Evolutionary conservation across 2,329 filamentous ascomycete genomes (phyloP).

Genomic region (Diaporthe sp.): DNA sequence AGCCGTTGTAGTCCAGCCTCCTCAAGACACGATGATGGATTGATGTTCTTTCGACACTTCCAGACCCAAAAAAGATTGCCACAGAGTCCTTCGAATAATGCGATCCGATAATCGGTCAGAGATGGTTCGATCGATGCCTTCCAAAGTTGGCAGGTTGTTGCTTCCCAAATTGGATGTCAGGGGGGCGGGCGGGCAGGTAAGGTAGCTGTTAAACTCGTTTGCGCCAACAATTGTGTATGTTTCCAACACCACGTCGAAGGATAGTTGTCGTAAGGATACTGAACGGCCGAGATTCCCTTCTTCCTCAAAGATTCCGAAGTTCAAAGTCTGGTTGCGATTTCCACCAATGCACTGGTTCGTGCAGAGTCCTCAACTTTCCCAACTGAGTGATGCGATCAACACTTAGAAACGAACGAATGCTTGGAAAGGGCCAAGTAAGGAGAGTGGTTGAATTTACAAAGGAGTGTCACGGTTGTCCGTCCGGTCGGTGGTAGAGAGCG

Average conservation of each 20-base stretch:
- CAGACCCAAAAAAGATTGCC: neutral
- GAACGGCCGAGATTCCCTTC: constrained; percentile 1
- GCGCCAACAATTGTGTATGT: constrained; percentile 28
- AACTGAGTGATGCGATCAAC: constrained; percentile 43
- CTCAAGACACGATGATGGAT: constrained; percentile 1
- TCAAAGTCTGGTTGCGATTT: constrained; percentile 18
- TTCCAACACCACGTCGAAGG: constrained; percentile 15
- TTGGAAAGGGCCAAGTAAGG: constrained; percentile 31
- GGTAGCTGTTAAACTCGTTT: constrained; percentile 1
- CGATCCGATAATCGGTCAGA: constrained; percentile 7
- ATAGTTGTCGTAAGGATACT: constrained; percentile 18
- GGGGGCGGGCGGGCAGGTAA: neutral
- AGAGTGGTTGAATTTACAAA: constrained; percentile 30
- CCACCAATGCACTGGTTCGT: constrained; percentile 18
- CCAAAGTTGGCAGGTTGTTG: constrained; percentile 4
- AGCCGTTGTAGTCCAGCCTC: constrained; percentile 23
- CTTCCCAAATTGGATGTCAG: constrained; percentile 33
- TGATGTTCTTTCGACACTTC: neutral
- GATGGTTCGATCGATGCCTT: constrained; percentile 9
- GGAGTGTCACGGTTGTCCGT: constrained; percentile 35
- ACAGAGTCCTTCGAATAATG: neutral
- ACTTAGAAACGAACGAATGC: constrained; percentile 39
- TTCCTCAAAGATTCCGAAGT: constrained; percentile 6
- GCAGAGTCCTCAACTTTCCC: constrained; percentile 9
- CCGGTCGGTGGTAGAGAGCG: constrained; percentile 38